Base-by-base conservation (phyloP, 805 yeast genomes). In the Spencermartinsiella europaea region DNA sequence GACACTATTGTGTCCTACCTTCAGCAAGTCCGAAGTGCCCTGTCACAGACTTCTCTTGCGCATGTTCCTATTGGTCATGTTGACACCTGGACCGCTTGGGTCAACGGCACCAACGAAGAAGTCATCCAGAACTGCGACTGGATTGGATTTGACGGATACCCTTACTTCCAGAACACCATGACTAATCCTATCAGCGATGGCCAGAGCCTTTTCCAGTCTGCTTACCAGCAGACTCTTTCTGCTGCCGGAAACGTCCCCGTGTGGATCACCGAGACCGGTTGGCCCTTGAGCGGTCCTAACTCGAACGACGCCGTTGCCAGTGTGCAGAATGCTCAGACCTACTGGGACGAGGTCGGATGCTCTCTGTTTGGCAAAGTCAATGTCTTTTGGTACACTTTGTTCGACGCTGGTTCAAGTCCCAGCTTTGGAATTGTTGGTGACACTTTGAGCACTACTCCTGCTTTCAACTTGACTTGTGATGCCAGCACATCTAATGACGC, bases 221-320 rank as follows among this genome's bases (percentile, higher is more conserved):
- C 53, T 76, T 85, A 58, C 91, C 41, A 49, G 21, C 28, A 86
- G 72, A 73, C 88, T 53, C 65, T 76, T 54, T 85, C 85, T 70
- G 95, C 91, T 52, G 71, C 83, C 48, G 80, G 88, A 44, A 87
- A 85, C 66, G 77, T 85, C 58, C 74, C 76, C 41, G 85, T 86
- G 73, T 85, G 87, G 85, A 89, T 86, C 63, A 95, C 95, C 70
- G 95, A 86, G 72, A 86, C 95, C 53, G 95, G 95, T 57, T 85
- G 95, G 93, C 93, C 95, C 65, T 74, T 91, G 31, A 77, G 77
- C 7, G 95, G 95, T 69, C 73, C 87, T 44, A 65, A 70, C 58
- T 84, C 67, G 55, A 86, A 80, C 63, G 44, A 61, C 55, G 70
- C 93, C 45, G 63, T 68, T 22, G 93, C 95, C 64, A 42, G 80